Base-by-base conservation (phyloP, 495 filamentous ascomycete species). In the Bombardia bombarda region DNA sequence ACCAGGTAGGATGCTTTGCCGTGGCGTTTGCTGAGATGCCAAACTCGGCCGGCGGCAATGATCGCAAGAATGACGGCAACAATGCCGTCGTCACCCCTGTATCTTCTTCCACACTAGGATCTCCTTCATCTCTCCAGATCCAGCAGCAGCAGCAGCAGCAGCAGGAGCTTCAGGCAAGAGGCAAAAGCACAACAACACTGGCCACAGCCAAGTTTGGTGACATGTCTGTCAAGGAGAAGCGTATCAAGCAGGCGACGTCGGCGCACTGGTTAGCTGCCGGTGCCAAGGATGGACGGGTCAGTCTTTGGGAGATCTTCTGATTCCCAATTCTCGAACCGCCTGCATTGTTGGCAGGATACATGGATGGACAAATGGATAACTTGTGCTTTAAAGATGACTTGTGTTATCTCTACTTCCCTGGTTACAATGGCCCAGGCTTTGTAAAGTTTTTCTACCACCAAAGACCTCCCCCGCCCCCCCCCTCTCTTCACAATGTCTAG, bases 271-370 rank as follows among this genome's bases (percentile, higher is more conserved):
- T 97, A 36, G 92, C 82, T 7, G 87, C 78, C 4, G 92, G 93
- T 3, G 83, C 85, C 42, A 98, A 97, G 60, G 92, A 98, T 65
- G 93, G 90, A 22, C 97, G 92, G 56, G 82, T 97, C 43, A 90
- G 86, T 56, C 70, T 98, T 62, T 98, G 92, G 92, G 88, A 85
- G 93, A 48, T 98, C 84, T 70, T 95, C 13, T 63, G 52, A 44
- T 8, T 16, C 9, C 7, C 34, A 3, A 33, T n/a, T 16, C 16
- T 12, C 16, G n/a, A 7, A 12, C 13, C 10, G 24, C 14, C 23
- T 28, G 6, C 32, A 34, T 20, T 3, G n/a, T n/a, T n/a, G n/a
- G n/a, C n/a, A n/a, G n/a, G n/a, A n/a, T n/a, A n/a, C n/a, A n/a
- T n/a, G n/a, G n/a, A n/a, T n/a, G n/a, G n/a, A n/a, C n/a, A n/a